These are phyloP conservation scores for Stylosanthes scabra DNA, from an alignment of 331 rosid genomes.

Conservation along the genomic window DNA sequence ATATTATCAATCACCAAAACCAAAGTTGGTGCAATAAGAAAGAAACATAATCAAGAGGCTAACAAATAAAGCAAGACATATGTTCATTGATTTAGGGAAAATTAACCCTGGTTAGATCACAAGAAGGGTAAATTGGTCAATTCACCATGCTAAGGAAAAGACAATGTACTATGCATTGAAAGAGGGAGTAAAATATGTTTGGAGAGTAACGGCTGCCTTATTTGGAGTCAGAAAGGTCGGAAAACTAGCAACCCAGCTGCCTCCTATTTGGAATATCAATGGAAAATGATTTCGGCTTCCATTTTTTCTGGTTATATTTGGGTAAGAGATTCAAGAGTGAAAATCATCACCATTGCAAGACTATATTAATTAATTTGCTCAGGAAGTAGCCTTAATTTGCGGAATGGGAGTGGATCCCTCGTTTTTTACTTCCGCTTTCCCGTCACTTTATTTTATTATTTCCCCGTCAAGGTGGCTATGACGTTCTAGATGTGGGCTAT, in stretches of 20 bases:
- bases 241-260: conserved; percentile 13
- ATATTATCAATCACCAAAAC: conserved; percentile 43
- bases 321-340: no score
- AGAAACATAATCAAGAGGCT: conserved; percentile 38
- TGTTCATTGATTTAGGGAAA: conserved; percentile 11
- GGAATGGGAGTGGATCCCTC: no score
- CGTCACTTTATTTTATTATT: no score
- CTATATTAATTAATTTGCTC: no score
- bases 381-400: no score
- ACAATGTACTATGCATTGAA: background rate
- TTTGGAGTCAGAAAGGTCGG: conserved; percentile 34
- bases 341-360: no score
- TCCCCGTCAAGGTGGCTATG: no score
- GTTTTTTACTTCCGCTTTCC: no score
- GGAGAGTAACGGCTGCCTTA: conserved; percentile 48
- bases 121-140: conserved; percentile 47
- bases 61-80: conserved; percentile 38
- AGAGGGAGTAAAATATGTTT: background rate
- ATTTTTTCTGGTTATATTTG: no score
- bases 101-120: conserved; percentile 29
- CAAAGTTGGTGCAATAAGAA: conserved; percentile 44
- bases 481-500: no score
- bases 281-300: no score
- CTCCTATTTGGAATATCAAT: no score
- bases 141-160: background rate